Evolutionary conservation across 805 yeast species (phyloP).

Genomic region (Kuraishia floccosa): DNA sequence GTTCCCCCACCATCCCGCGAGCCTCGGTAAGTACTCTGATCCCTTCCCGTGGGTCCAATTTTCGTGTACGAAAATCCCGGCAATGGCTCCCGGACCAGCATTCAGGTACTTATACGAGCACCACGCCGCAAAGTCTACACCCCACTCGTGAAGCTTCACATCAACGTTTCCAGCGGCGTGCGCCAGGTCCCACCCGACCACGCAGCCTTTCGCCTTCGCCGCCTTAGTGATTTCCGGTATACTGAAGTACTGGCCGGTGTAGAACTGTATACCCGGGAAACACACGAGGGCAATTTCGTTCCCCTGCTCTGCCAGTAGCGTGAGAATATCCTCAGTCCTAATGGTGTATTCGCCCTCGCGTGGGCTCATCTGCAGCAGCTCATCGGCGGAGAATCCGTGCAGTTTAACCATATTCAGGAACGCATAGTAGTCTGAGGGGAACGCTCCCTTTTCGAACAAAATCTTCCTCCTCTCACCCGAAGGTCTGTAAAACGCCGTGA

Average conservation of each 20-base stretch:
- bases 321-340: conserved; percentile 51
- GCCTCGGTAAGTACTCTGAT: conserved; percentile 41
- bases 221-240: conserved; percentile 55
- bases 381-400: conserved; percentile 39
- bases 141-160: conserved; percentile 73
- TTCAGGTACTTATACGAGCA: conserved; percentile 88
- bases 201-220: conserved; percentile 41
- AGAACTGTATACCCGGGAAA: conserved; percentile 84
- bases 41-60: conserved; percentile 11
- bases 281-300: conserved; percentile 63
- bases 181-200: conserved; percentile 91
- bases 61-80: conserved; percentile 73
- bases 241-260: conserved; percentile 82
- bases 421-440: conserved; percentile 89
- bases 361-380: conserved; percentile 56
- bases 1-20: conserved; percentile 99
- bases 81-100: conserved; percentile 90
- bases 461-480: conserved; percentile 48
- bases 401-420: conserved; percentile 61
- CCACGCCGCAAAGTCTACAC: conserved; percentile 90
- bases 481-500: conserved; percentile 71
- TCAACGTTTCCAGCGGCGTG: conserved; percentile 89
- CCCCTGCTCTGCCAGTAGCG: conserved; percentile 39
- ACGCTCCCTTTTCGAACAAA: conserved; percentile 76
- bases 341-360: conserved; percentile 44